Evolutionary conservation across 768 basidiomycete species (phyloP).

Genomic region (Hygrocybe punicea): DNA sequence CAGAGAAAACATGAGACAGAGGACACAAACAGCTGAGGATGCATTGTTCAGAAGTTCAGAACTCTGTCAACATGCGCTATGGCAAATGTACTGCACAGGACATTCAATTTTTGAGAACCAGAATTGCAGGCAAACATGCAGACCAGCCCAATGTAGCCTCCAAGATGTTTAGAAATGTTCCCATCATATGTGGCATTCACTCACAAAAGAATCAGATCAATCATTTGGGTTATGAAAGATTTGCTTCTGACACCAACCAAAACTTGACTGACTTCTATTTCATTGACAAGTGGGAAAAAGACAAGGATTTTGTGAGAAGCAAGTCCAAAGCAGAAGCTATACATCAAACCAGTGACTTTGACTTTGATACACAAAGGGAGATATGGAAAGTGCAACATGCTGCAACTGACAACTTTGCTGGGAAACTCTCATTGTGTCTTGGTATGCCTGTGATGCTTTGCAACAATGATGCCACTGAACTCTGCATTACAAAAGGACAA

Average conservation of each 20-base stretch:
- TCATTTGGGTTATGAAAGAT: conserved; percentile 15
- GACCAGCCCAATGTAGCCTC: too few species aligned
- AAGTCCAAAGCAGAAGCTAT: not conserved
- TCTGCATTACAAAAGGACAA: conserved; percentile 23
- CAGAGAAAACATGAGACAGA: too few species aligned
- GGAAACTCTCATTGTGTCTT: conserved; percentile 27
- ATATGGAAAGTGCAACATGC: conserved; percentile 25
- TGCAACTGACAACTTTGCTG: conserved; percentile 24
- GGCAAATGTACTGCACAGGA: too few species aligned
- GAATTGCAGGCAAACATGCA: too few species aligned
- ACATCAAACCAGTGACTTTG: not conserved
- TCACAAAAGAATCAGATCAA: too few species aligned
- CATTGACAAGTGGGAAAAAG: conserved; percentile 1
- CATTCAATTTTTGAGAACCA: too few species aligned
- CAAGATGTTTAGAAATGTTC: too few species aligned
- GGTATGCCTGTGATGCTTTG: conserved; percentile 36
- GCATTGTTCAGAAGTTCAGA: too few species aligned
- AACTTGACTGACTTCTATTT: conserved; percentile 10
- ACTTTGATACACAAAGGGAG: conserved; percentile 11
- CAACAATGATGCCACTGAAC: conserved; percentile 23
- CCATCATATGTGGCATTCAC: too few species aligned
- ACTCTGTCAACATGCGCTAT: too few species aligned
- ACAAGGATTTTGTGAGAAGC: not conserved
- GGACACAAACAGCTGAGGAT: too few species aligned
- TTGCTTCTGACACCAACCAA: conserved; percentile 21